These are phyloP conservation scores for Diaporthe destruens DNA, from an alignment of 2,329 filamentous ascomycete species.

Conservation along the genomic window DNA sequence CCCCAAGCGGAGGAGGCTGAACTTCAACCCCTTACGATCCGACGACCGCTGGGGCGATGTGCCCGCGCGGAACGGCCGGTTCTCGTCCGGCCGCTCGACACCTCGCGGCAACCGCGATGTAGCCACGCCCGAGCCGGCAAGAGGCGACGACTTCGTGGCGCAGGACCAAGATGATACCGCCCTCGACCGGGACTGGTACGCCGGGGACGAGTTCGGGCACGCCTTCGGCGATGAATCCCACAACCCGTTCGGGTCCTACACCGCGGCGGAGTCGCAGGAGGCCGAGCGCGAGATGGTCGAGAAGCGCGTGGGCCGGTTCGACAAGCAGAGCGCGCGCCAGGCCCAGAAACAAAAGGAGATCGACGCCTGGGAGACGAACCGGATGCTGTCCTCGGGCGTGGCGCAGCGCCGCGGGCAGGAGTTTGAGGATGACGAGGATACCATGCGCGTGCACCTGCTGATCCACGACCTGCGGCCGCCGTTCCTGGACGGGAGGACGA, in stretches of 20 bases:
- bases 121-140: slow-evolving; percentile 53
- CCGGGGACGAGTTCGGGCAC: slow-evolving; percentile 84
- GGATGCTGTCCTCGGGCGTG: slow-evolving; percentile 96
- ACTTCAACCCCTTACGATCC: slow-evolving; percentile 65
- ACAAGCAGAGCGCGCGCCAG: slow-evolving; percentile 77
- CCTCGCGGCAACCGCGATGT: slow-evolving; percentile 49
- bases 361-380: slow-evolving; percentile 98
- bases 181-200: slow-evolving; percentile 93
- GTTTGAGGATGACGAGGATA: slow-evolving; percentile 92
- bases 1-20: slow-evolving; percentile 70
- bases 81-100: slow-evolving; percentile 47
- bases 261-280: slow-evolving; percentile 76
- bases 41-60: slow-evolving; percentile 70
- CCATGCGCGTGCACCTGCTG: slow-evolving; percentile 87
- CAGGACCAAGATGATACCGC: slow-evolving; percentile 80
- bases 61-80: slow-evolving; percentile 57
- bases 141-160: slow-evolving; percentile 68
- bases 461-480: slow-evolving; percentile 95
- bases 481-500: slow-evolving; percentile 92
- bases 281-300: slow-evolving; percentile 80
- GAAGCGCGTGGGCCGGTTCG: slow-evolving; percentile 80
- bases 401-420: slow-evolving; percentile 87
- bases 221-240: slow-evolving; percentile 92
- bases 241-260: slow-evolving; percentile 88
- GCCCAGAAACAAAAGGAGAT: slow-evolving; percentile 93